phyloP scores from a whole-genome alignment of 139 green algal genomes.

The Tetraselmis striata region DNA sequence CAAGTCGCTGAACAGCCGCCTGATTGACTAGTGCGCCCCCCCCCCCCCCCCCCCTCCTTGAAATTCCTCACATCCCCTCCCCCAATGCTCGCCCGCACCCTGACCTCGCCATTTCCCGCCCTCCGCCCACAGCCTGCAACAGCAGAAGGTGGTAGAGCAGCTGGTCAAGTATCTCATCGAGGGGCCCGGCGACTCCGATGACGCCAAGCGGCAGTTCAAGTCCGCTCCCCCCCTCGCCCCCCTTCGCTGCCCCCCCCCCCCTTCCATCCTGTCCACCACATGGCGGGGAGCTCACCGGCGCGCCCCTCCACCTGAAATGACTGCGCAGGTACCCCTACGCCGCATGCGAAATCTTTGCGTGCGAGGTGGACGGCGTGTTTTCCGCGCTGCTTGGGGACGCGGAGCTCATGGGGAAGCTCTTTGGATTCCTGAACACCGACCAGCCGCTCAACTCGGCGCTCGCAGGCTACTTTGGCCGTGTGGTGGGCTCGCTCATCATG shows the following conservation, averaged over 20 bases:
- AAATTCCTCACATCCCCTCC: too few species aligned
- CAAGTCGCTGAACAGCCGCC: conserved; percentile 78
- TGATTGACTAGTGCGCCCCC: conserved; percentile 69
- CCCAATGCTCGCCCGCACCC: too few species aligned
- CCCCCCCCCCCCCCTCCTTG: too few species aligned
- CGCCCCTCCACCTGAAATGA: too few species aligned
- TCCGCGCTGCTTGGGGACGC: conserved; percentile 76
- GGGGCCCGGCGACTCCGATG: conserved; percentile 42
- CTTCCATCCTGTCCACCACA: too few species aligned
- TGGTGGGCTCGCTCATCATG: conserved; percentile 73
- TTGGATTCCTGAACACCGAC: conserved; percentile 60
- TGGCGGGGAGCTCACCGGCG: too few species aligned
- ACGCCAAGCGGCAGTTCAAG: conserved; percentile 74
- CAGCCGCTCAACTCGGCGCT: conserved; percentile 64
- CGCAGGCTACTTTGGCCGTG: conserved; percentile 88
- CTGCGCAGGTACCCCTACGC: conserved; percentile 90
- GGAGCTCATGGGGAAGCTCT: conserved; percentile 71
- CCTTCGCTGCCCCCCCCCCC: too few species aligned
- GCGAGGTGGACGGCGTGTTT: conserved; percentile 92
- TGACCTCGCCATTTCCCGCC: too few species aligned
- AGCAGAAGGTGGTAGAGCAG: conserved; percentile 62
- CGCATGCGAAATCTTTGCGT: conserved; percentile 94
- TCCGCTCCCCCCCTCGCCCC: too few species aligned
- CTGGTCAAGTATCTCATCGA: conserved; percentile 73
- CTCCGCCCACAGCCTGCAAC: conserved; percentile 43